phyloP scores from a whole-genome alignment of 768 basidiomycete genomes.

The Boletales sp. region DNA sequence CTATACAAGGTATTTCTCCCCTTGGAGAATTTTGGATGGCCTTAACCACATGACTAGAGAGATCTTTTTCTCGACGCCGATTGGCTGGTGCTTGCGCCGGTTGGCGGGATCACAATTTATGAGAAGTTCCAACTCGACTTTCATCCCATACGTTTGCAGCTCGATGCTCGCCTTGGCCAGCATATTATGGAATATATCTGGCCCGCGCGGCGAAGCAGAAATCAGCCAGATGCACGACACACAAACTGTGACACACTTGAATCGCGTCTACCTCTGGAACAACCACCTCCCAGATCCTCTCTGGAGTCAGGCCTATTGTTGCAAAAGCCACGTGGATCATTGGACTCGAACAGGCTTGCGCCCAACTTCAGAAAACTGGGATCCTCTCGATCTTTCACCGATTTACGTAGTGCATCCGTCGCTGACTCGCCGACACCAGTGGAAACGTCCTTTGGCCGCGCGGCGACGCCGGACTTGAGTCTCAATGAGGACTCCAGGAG shows the following conservation, averaged over 20 bases:
- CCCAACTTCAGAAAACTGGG: constrained; percentile 52
- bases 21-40: background rate
- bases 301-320: constrained; percentile 48
- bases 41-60: constrained; percentile 38
- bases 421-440: constrained; percentile 26
- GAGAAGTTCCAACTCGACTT: constrained; percentile 76
- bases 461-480: constrained; percentile 14
- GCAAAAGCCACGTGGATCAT: constrained; percentile 28
- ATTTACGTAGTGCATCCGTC: constrained; percentile 48
- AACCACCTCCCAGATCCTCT: constrained; percentile 38
- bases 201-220: constrained; percentile 52
- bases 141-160: constrained; percentile 82
- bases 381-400: constrained; percentile 67
- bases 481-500: constrained; percentile 20
- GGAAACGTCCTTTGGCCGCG: constrained; percentile 7
- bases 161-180: constrained; percentile 79
- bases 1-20: constrained; percentile 55
- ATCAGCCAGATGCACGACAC: constrained; percentile 1
- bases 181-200: constrained; percentile 88
- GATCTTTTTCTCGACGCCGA: constrained; percentile 72
- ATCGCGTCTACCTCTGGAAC: constrained; percentile 17
- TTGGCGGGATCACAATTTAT: constrained; percentile 90
- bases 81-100: constrained; percentile 84
- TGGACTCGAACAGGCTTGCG: constrained; percentile 32
- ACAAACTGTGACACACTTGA: constrained; percentile 8